Conservation (phyloP, 2,329 filamentous ascomycete genomes). For the Colletotrichum limetticola region DNA sequence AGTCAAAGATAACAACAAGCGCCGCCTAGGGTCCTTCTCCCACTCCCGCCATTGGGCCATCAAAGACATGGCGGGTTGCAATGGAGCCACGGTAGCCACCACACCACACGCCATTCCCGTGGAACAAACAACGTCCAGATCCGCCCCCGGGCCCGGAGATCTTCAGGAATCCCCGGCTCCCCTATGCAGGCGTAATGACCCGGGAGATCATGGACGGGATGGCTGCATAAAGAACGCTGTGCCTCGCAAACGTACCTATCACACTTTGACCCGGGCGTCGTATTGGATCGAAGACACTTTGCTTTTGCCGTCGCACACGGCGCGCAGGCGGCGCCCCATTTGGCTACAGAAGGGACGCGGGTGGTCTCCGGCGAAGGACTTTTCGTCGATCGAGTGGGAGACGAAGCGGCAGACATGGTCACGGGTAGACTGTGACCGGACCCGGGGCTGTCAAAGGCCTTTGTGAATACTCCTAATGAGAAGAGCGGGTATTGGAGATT, state of each 20-base stretch:
- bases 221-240: not conserved
- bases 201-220: not conserved
- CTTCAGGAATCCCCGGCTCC: slow-evolving; percentile 6
- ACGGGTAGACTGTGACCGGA: not conserved
- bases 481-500: not conserved
- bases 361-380: slow-evolving; percentile 1
- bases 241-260: slow-evolving; percentile 48
- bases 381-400: not conserved
- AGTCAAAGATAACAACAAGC: not conserved
- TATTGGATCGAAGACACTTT: slow-evolving; percentile 58
- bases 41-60: not conserved
- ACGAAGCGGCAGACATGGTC: not conserved
- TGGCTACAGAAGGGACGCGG: not conserved
- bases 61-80: not conserved
- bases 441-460: not conserved
- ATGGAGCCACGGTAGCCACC: not conserved
- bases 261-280: slow-evolving; percentile 52
- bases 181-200: not conserved
- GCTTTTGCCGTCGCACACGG: slow-evolving; percentile 61
- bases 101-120: not conserved
- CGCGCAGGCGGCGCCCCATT: slow-evolving; percentile 62
- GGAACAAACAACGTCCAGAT: not conserved
- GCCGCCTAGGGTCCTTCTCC: not conserved
- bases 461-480: not conserved
- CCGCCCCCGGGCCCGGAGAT: not conserved